Percentiles rank a stretch among this genome's conserved stretches.
Evolutionary conservation across 179 eudicot species (phyloP).

Genomic region (Amaranthus tricolor): DNA sequence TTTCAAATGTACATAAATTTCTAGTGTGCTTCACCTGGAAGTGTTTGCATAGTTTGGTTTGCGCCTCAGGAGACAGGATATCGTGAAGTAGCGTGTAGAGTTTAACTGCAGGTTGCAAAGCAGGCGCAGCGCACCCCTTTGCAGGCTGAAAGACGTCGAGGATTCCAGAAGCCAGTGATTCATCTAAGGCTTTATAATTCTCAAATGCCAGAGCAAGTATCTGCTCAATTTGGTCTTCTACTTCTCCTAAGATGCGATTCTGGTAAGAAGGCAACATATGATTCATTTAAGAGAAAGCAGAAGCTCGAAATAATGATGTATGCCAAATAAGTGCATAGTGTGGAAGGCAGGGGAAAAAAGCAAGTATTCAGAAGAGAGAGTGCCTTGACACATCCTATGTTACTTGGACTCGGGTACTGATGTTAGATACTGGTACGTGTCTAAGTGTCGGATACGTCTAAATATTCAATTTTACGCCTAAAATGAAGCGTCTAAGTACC

Average conservation of each 20-base stretch:
- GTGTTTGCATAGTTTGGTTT: constrained; percentile 73
- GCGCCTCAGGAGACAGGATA: constrained; percentile 87
- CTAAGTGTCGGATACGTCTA: no score
- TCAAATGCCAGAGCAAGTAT: constrained; percentile 79
- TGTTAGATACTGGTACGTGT: no score
- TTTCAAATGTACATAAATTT: background rate
- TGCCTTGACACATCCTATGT: background rate
- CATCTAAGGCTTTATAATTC: constrained; percentile 90
- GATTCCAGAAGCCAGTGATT: constrained; percentile 64
- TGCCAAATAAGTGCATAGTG: background rate
- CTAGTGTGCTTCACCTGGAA: constrained; percentile 60
- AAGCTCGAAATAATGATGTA: background rate
- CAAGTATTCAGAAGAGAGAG: background rate
- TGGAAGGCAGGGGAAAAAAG: constrained; percentile 4
- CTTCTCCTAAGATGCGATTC: constrained; percentile 93
- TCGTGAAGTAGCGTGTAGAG: constrained; percentile 86
- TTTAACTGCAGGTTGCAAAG: constrained; percentile 77
- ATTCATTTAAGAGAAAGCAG: background rate
- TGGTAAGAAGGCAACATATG: constrained; percentile 26
- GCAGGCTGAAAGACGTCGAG: constrained; percentile 76
- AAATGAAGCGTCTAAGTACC: no score
- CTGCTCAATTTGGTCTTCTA: constrained; percentile 86
- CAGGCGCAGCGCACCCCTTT: constrained; percentile 82
- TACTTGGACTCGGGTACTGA: no score
- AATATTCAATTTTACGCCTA: no score